Evolutionary conservation across 139 green algal species (phyloP), one percentile per base, ranked within the genome.

Genomic region (Coelastrella sp.): DNA sequence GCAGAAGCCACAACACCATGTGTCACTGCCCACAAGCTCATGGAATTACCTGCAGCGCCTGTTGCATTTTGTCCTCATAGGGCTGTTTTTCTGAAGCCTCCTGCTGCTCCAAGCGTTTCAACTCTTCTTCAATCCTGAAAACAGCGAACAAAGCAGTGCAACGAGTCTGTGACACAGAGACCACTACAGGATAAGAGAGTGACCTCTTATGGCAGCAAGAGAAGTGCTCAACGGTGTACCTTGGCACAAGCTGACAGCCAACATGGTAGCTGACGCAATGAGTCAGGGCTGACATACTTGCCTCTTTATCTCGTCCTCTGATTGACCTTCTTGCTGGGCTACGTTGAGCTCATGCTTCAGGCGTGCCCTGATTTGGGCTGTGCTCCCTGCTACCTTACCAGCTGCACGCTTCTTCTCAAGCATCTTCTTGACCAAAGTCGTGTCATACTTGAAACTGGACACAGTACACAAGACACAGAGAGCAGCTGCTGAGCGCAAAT

Each of bases 361-460:
- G 9, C 53, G 51, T 23, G 75, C 75, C 57, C 53, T 51, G 3
- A 38, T 4, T 38, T 82, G 40, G 21, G 75, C 75, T n/a, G 30
- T 38, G 17, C 21, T 57, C 51, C 75, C 75, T 6, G 53, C 57
- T 15, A 50, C 8, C 75, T 82, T 82, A 34, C 75, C 75, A 41
- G 75, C 51, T 30, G 75, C 75, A 25, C 75, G 75, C 75, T 82
- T 82, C 25, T 41, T 40, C 25, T 82, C 53, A 15, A 82, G 53
- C 75, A 82, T 41, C 53, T 69, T 38, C 75, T 82, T 82, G 35
- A 82, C 75, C 57, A 82, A 35, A 23, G 30, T 27, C 21, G 75
- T 19, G 53, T 82, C 45, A 43, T 82, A 82, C 75, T 82, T 82
- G 75, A 82, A 82, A 19, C 75, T 82, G 53, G 21, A 64, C 7